Conservation (phyloP, 768 basidiomycete genomes). For the Rhodotorula kratochvilovae region DNA sequence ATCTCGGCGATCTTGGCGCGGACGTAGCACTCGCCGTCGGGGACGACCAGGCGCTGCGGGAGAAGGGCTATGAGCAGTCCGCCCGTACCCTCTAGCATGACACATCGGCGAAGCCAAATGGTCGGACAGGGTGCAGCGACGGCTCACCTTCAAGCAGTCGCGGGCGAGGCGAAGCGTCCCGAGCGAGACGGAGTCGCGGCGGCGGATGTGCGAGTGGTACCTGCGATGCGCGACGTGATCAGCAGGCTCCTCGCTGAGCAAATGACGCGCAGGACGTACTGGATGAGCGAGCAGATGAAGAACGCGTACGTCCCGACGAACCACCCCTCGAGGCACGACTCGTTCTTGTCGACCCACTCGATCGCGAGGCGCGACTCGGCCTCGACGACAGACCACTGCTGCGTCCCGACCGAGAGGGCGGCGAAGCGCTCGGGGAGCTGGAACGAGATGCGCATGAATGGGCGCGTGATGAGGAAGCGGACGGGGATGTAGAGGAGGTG, state of each 20-base stretch:
- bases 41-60: slow-evolving; percentile 34
- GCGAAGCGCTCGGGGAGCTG: slow-evolving; percentile 64
- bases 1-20: slow-evolving; percentile 43
- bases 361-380: slow-evolving; percentile 39
- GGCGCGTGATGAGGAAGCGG: slow-evolving; percentile 94
- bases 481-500: slow-evolving; percentile 84
- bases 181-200: slow-evolving; percentile 34
- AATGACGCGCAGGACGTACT: slow-evolving; percentile 13
- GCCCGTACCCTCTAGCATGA: too few species aligned
- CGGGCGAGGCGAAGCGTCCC: slow-evolving; percentile 37
- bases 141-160: slow-evolving; percentile 8
- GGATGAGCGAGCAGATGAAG: slow-evolving; percentile 42
- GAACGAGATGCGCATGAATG: slow-evolving; percentile 97
- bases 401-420: slow-evolving; percentile 40
- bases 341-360: slow-evolving; percentile 44
- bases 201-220: slow-evolving; percentile 43
- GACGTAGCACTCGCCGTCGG: slow-evolving; percentile 40
- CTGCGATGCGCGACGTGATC: background rate
- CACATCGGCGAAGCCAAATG: too few species aligned
- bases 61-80: background rate
- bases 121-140: background rate
- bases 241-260: background rate
- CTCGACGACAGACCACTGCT: slow-evolving; percentile 38
- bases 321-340: slow-evolving; percentile 42
- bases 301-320: slow-evolving; percentile 40